A percentile compares a stretch with the other conserved stretches of the same genome.
Conservation (phyloP, 805 yeast genomes). For the Yamadazyma ubonensis region DNA sequence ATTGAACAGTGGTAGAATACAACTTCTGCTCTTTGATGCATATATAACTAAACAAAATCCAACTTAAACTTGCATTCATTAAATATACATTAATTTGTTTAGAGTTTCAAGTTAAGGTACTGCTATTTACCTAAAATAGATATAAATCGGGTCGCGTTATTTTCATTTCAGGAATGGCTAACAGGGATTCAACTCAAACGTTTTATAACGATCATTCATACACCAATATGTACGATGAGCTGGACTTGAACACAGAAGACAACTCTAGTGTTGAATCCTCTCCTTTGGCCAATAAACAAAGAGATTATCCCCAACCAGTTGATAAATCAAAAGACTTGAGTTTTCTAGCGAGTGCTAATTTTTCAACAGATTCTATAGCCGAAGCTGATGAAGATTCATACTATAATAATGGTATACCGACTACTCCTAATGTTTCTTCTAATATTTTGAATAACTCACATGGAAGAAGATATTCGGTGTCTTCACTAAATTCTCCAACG, state of each 20-base stretch:
- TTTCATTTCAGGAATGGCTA: background rate
- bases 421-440: slow-evolving; percentile 5
- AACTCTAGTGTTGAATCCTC: slow-evolving; percentile 12
- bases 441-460: slow-evolving; percentile 5
- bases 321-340: slow-evolving; percentile 23
- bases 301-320: background rate
- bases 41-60: slow-evolving; percentile 44
- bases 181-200: slow-evolving; percentile 5
- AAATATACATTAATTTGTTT: no score
- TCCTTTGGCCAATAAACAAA: slow-evolving; percentile 7
- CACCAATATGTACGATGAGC: no score
- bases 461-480: slow-evolving; percentile 20
- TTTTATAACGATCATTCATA: background rate
- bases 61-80: no score
- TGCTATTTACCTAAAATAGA: no score
- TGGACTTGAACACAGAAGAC: slow-evolving; percentile 2
- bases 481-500: slow-evolving; percentile 20
- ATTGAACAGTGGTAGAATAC: slow-evolving; percentile 33
- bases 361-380: slow-evolving; percentile 27
- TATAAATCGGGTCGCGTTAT: slow-evolving; percentile 6
- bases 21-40: slow-evolving; percentile 41
- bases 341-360: slow-evolving; percentile 38
- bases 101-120: no score
- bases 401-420: background rate
- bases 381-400: slow-evolving; percentile 15